Percentiles rank a stretch among this genome's conserved stretches.
Evolutionary conservation across 257 asterid species (phyloP).

Genomic region (Penstemon eatonii): DNA sequence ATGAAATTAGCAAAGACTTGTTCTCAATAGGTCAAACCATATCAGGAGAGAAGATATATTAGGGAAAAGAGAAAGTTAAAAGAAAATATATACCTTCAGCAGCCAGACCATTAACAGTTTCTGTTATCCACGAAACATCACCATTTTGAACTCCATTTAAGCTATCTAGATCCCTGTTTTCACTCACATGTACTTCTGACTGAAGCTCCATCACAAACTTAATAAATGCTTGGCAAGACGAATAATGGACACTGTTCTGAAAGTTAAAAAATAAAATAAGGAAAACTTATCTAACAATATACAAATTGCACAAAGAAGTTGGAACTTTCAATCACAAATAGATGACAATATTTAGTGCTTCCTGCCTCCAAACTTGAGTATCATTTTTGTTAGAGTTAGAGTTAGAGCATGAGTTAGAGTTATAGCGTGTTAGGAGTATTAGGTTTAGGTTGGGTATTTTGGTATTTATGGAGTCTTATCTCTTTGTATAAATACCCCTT

Average conservation of each 20-base stretch:
- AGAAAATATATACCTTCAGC: slow-evolving; percentile 52
- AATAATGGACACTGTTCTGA: slow-evolving; percentile 30
- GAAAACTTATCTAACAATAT: slow-evolving; percentile 16
- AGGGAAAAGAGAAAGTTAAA: not conserved
- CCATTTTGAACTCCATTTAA: slow-evolving; percentile 46
- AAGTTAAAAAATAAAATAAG: slow-evolving; percentile 24
- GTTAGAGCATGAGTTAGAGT: no score
- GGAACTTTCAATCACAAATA: slow-evolving; percentile 6
- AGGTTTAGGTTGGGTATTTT: no score
- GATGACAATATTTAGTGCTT: not conserved
- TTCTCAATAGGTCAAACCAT: slow-evolving; percentile 15
- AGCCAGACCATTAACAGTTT: slow-evolving; percentile 46
- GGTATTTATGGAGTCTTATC: no score
- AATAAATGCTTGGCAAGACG: slow-evolving; percentile 28
- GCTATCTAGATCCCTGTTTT: slow-evolving; percentile 44
- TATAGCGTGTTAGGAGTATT: no score
- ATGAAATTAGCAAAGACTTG: slow-evolving; percentile 9
- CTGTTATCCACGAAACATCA: slow-evolving; percentile 51
- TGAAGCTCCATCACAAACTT: slow-evolving; percentile 59
- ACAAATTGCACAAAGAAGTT: slow-evolving; percentile 21
- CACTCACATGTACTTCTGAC: slow-evolving; percentile 42
- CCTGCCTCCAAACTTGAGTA: not conserved
- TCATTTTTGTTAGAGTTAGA: not conserved
- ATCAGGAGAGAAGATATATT: slow-evolving; percentile 8
- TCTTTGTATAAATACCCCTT: no score